Base-by-base conservation (phyloP, 768 basidiomycete genomes). In the Psilocybe azurescens region DNA sequence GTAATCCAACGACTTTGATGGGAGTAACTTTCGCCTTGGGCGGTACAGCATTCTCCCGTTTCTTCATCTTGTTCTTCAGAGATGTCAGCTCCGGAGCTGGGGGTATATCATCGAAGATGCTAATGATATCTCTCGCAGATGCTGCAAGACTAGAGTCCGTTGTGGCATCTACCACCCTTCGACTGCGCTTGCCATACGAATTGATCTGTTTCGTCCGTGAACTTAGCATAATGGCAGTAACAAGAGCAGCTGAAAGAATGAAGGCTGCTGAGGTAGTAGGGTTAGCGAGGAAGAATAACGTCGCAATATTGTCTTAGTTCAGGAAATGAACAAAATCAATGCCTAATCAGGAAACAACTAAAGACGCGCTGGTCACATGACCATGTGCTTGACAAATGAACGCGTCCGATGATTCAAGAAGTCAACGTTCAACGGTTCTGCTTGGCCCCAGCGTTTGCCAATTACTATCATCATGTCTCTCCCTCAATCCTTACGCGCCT, bases 401-500 rank as follows among this genome's bases (percentile, higher is more conserved):
- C 61, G 61, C 62, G 61, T 53, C 36, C 46, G 20, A 24, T 24
- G 24, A 24, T 24, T 58, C 46, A 30, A 11, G 11, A 36, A 36
- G 33, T 36, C 24, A 24, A 24, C 24, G 24, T 24, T 24, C 24
- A 24, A 24, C 24, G 24, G 24, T 24, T 2, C 24, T 24, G 24
- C 24, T 24, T 24, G 24, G 33, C 33, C 0, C 33, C 33, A 36
- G 7, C 11, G 33, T 24, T 24, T 24, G 33, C 33, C 33, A 36
- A 13, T 44, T 16, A n/a, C n/a, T 44, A 44, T n/a, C 41, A 13
- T 46, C 39, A 95, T 97, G 95, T 87, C 95, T 38, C 83, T 96
- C 24, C 94, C 95, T 2, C 79, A 81, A 47, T 78, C 86, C 3
- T 79, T 97, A 16, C 84, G 89, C 60, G 78, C 81, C 3, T 91